Evolutionary conservation across 108 stramenopile species (phyloP), one percentile per base, ranked within the genome.

Genomic region (Nitzschia sp.): DNA sequence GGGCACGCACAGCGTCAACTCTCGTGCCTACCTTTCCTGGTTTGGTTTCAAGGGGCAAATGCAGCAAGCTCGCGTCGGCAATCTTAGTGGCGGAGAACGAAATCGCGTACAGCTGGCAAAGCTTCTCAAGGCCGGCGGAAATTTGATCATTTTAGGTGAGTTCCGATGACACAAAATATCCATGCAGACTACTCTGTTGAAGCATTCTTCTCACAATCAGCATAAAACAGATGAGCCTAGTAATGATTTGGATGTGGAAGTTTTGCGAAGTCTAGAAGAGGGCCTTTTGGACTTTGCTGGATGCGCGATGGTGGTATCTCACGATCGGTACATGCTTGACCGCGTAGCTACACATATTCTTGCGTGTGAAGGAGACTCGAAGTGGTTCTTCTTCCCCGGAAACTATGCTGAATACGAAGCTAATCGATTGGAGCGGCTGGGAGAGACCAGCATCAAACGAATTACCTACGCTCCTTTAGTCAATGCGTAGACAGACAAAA

Each of bases 251-350:
- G 98, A 98, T 64, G 68, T 78, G 25, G 77, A 78, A 61, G 77
- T 78, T 9, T 63, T 98, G 21, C 77, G 97, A 23, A 71, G 76
- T 29, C 79, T 98, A 28, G 98, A 98, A 74, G 97, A 98, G 30
- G 97, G 89, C 13, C 74, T 98, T 56, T 67, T 95, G 31, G 83
- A 85, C 48, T 99, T 95, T 87, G 93, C 89, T 8, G 98, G 98
- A 47, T 91, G 93, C 72, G 97, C 96, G 11, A 57, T 99, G 66
- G 91, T 97, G 24, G 96, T 99, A 9, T 86, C 83, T 47, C 98
- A 99, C 78, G 98, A 99, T 75, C 83, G 97, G 9, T 99, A 92
- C 78, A 97, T 99, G 73, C 66, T 99, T 51, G 95, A 99, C 80
- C 87, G 95, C 13, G 75, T 98, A 54, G 86, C 88, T 18, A 99